Percentiles rank a stretch among this genome's conserved stretches.
These are phyloP conservation scores for Colletotrichum paranaense DNA, from an alignment of 2,329 filamentous ascomycete genomes.

Conservation along the genomic window DNA sequence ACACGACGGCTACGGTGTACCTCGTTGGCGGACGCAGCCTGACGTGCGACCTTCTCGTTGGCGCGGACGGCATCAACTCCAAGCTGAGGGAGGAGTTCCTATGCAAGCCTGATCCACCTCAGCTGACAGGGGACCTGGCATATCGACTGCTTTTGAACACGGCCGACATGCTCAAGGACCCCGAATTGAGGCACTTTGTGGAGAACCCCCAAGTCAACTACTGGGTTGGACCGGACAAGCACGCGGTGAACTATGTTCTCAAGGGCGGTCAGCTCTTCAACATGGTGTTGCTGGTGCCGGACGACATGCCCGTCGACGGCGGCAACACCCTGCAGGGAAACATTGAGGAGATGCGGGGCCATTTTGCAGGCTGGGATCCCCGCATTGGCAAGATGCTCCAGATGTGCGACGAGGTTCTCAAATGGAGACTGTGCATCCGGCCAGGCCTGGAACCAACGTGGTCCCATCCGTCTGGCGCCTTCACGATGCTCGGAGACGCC, in stretches of 20 bases:
- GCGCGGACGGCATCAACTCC: conserved; percentile 58
- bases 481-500: conserved; percentile 72
- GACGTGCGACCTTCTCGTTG: conserved; percentile 53
- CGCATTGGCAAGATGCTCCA: conserved; percentile 65
- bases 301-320: conserved; percentile 50
- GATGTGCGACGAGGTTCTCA: conserved; percentile 68
- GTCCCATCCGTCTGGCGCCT: conserved; percentile 65
- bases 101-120: conserved; percentile 32
- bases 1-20: conserved; percentile 13
- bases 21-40: conserved; percentile 41
- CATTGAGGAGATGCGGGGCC: conserved; percentile 58
- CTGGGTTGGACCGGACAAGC: conserved; percentile 43
- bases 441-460: conserved; percentile 62
- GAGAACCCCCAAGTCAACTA: conserved; percentile 40
- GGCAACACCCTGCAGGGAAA: conserved; percentile 55
- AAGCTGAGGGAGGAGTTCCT: conserved; percentile 28
- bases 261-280: conserved; percentile 42
- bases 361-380: conserved; percentile 69
- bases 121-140: conserved; percentile 42
- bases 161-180: conserved; percentile 39
- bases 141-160: conserved; percentile 43
- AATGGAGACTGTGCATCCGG: conserved; percentile 71
- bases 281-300: conserved; percentile 53
- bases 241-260: conserved; percentile 44
- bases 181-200: conserved; percentile 38